Evolutionary conservation across 192 early-diverging fungal genomes (phyloP).

Genomic region (Ambispora gerdemannii): DNA sequence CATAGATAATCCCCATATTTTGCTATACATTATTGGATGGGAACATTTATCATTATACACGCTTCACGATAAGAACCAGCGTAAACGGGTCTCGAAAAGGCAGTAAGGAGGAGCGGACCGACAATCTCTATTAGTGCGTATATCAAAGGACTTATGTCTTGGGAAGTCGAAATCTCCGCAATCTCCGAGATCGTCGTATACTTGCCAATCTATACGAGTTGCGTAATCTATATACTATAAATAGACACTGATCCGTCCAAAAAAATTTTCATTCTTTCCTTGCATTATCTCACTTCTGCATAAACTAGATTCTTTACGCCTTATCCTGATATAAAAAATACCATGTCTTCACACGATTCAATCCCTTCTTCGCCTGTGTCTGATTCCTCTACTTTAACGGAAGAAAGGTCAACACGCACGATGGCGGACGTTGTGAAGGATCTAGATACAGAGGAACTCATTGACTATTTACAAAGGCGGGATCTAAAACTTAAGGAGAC

Average conservation of each 20-base stretch:
- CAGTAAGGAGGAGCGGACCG: background rate
- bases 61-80: background rate
- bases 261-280: background rate
- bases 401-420: background rate
- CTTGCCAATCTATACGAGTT: constrained; percentile 4
- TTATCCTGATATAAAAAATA: too few relatives aligned
- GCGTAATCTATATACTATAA: background rate
- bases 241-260: background rate
- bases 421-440: background rate
- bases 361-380: background rate
- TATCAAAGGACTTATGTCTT: constrained; percentile 14
- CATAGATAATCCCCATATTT: too few relatives aligned
- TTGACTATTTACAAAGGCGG: background rate
- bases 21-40: too few relatives aligned
- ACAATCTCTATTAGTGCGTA: constrained; percentile 8
- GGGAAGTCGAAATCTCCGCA: constrained; percentile 7
- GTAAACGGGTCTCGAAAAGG: background rate
- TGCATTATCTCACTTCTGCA: background rate
- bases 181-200: constrained; percentile 4
- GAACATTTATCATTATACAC: too few relatives aligned
- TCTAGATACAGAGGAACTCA: background rate
- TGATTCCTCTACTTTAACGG: background rate
- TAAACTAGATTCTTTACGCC: too few relatives aligned
- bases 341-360: background rate
- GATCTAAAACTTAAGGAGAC: background rate